Conservation (phyloP, 331 rosid species). For the Telfairia occidentalis region DNA sequence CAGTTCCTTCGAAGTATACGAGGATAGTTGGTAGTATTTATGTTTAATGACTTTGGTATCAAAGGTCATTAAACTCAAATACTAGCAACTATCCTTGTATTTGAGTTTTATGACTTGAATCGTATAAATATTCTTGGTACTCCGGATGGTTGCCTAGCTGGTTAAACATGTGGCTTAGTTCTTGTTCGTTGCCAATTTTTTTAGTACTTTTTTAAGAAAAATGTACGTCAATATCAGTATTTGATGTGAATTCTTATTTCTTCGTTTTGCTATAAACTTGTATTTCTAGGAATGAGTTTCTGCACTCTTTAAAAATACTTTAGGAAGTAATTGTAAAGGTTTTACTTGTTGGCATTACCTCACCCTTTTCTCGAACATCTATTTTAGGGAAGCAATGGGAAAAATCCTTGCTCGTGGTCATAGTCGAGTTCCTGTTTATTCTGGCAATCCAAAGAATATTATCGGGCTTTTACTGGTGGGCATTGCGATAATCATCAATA, state of each 20-base stretch:
- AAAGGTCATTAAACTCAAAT: no score
- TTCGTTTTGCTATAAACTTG: background rate
- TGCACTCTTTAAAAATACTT: background rate
- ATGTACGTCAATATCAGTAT: background rate
- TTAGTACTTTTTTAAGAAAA: background rate
- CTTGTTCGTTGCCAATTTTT: background rate
- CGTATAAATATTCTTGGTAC: background rate
- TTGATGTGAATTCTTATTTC: background rate
- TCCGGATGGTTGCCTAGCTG: background rate
- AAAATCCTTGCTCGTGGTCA: conserved; percentile 96
- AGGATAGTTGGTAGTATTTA: background rate
- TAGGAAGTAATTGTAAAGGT: background rate
- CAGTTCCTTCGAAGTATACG: background rate
- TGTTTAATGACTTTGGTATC: background rate
- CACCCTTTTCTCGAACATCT: conserved; percentile 8
- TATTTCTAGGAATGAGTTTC: background rate
- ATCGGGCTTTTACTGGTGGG: conserved; percentile 82
- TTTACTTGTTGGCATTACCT: background rate
- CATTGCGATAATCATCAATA: background rate
- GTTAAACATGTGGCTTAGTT: background rate
- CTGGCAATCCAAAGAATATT: conserved; percentile 78
- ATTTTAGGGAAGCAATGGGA: conserved; percentile 95
- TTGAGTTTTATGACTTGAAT: background rate
- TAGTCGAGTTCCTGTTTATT: conserved; percentile 96
- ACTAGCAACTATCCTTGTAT: no score